These are phyloP conservation scores for Sporothrix sp. DNA, from an alignment of 2,329 filamentous ascomycete species.

Conservation along the genomic window DNA sequence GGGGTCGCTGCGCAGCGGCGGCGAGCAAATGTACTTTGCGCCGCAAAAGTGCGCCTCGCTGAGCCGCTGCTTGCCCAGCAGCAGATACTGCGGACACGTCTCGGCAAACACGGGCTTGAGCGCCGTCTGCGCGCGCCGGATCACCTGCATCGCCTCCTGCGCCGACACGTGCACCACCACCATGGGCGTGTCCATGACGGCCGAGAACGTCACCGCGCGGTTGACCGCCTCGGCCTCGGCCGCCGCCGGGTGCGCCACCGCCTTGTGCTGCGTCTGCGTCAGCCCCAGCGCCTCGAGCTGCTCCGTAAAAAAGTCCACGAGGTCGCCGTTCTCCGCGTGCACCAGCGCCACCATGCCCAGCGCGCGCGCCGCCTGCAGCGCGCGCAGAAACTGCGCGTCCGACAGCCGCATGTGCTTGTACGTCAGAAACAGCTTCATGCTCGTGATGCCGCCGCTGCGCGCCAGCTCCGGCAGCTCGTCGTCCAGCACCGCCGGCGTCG, in stretches of 20 bases:
- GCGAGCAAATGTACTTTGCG: conserved; percentile 44
- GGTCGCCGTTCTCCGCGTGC: conserved; percentile 58
- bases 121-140: conserved; percentile 39
- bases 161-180: conserved; percentile 43
- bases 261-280: conserved; percentile 34
- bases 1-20: conserved; percentile 35
- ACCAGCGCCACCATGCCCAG: conserved; percentile 45
- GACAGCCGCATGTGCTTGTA: conserved; percentile 38
- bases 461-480: conserved; percentile 21
- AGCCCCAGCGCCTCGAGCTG: conserved; percentile 21
- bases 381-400: conserved; percentile 39
- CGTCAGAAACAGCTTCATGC: conserved; percentile 43
- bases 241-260: conserved; percentile 33
- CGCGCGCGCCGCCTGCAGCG: conserved; percentile 37
- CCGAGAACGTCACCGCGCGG: conserved; percentile 38
- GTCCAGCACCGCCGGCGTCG: conserved; percentile 27
- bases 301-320: conserved; percentile 24
- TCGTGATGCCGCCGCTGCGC: conserved; percentile 32
- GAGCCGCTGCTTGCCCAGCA: conserved; percentile 33
- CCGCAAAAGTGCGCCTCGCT: conserved; percentile 23
- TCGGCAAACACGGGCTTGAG: conserved; percentile 44
- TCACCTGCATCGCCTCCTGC: conserved; percentile 36
- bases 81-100: conserved; percentile 49
- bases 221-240: conserved; percentile 39
- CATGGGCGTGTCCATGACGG: conserved; percentile 38